Conservation (phyloP, 1,139 yeast species). For the Candida glucosophila region DNA sequence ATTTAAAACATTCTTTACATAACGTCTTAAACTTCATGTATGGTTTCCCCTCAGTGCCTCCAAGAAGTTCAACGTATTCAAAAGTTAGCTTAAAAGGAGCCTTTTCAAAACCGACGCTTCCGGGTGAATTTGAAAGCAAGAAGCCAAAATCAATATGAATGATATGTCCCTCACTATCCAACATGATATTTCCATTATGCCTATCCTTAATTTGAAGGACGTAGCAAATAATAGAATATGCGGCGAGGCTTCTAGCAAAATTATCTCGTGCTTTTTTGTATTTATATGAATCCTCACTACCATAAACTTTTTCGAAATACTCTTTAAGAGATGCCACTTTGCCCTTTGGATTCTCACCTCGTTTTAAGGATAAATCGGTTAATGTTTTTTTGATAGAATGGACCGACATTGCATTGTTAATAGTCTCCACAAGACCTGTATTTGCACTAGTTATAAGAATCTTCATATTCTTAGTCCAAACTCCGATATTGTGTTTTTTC, state of each 20-base stretch:
- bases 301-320: slow-evolving; percentile 70
- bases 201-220: slow-evolving; percentile 87
- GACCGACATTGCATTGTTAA: slow-evolving; percentile 84
- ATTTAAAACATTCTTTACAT: slow-evolving; percentile 65
- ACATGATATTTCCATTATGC: slow-evolving; percentile 92
- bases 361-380: slow-evolving; percentile 61
- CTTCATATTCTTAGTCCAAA: slow-evolving; percentile 91
- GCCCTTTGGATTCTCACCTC: slow-evolving; percentile 62
- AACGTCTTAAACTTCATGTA: slow-evolving; percentile 52
- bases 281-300: slow-evolving; percentile 41
- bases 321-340: slow-evolving; percentile 68
- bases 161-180: slow-evolving; percentile 90
- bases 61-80: slow-evolving; percentile 82
- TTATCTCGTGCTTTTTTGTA: slow-evolving; percentile 71
- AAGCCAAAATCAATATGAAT: slow-evolving; percentile 96
- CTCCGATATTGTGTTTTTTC: slow-evolving; percentile 56
- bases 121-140: slow-evolving; percentile 86
- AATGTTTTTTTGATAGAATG: slow-evolving; percentile 91
- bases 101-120: slow-evolving; percentile 92
- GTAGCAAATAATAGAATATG: slow-evolving; percentile 83
- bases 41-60: slow-evolving; percentile 58
- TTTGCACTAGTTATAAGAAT: slow-evolving; percentile 84
- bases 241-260: slow-evolving; percentile 78
- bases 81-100: slow-evolving; percentile 89
- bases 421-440: slow-evolving; percentile 90